Conservation (phyloP, 768 basidiomycete species). For the Boletus huronensis region DNA sequence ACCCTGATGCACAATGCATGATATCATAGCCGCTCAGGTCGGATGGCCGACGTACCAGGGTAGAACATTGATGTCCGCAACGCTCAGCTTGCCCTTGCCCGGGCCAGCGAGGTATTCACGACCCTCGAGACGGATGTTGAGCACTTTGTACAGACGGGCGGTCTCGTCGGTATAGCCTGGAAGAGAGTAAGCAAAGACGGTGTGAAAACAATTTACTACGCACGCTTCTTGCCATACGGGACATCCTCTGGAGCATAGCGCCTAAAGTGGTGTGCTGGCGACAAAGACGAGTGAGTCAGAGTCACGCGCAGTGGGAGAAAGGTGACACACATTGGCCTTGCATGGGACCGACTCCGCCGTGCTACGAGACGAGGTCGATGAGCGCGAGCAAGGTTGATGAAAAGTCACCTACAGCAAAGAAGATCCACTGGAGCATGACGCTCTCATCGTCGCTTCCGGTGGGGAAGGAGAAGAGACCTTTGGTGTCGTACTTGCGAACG, state of each 20-base stretch:
- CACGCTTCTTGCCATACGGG: constrained; percentile 65
- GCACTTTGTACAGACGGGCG: constrained; percentile 76
- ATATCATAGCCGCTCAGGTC: not conserved
- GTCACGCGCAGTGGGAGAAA: constrained; percentile 3
- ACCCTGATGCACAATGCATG: constrained; percentile 44
- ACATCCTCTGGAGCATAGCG: constrained; percentile 62
- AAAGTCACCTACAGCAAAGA: constrained; percentile 57
- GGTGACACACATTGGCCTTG: constrained; percentile 56
- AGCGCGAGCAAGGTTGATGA: not conserved
- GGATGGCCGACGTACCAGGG: constrained; percentile 47
- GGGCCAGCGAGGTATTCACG: constrained; percentile 82
- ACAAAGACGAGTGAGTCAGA: not conserved
- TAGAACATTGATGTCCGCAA: constrained; percentile 70
- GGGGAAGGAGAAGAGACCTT: constrained; percentile 67
- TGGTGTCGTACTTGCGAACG: constrained; percentile 73
- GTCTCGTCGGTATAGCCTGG: constrained; percentile 79
- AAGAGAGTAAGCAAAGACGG: constrained; percentile 10
- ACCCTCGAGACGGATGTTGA: constrained; percentile 69
- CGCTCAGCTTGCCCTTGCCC: constrained; percentile 58
- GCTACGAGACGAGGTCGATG: constrained; percentile 36
- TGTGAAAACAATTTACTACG: constrained; percentile 8
- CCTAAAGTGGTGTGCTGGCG: constrained; percentile 65
- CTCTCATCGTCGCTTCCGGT: constrained; percentile 57
- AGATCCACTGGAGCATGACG: constrained; percentile 82
- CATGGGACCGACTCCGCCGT: constrained; percentile 86